Evolutionary conservation across 2,329 filamentous ascomycete species (phyloP).

Genomic region (Rhexocercosporidium sp.): DNA sequence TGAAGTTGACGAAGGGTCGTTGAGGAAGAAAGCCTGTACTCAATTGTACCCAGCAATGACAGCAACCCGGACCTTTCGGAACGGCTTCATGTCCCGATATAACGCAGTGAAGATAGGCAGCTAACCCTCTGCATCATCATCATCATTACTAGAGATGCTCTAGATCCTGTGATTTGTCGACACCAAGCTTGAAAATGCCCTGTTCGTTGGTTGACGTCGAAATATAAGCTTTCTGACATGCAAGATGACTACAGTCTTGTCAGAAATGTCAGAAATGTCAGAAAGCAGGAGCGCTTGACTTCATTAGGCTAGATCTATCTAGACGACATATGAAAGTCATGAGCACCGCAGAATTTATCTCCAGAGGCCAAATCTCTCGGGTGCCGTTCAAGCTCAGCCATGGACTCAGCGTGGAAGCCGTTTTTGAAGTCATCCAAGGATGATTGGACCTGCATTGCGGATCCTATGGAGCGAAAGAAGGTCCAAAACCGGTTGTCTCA

Average conservation of each 20-base stretch:
- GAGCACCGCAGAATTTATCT: not conserved
- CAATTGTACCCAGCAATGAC: no score
- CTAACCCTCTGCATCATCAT: no score
- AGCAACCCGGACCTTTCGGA: no score
- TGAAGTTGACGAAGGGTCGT: no score
- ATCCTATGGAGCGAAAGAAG: constrained; percentile 37
- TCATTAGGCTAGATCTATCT: not conserved
- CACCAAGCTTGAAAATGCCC: not conserved
- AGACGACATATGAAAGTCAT: not conserved
- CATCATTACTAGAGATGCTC: no score
- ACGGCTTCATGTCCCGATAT: no score
- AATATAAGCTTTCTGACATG: not conserved
- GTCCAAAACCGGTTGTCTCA: constrained; percentile 39
- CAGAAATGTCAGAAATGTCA: constrained; percentile 1
- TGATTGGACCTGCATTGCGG: constrained; percentile 44
- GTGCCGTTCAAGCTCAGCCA: not conserved
- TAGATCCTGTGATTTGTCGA: no score
- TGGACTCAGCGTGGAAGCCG: constrained; percentile 29
- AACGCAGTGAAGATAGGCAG: no score
- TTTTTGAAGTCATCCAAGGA: constrained; percentile 35
- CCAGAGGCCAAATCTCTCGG: not conserved
- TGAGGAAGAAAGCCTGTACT: no score
- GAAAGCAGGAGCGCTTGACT: not conserved
- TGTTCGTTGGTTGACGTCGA: not conserved
- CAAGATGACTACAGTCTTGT: not conserved